Conservation (phyloP, 345 rosid genomes). For the Rhodamnia rubescens region DNA sequence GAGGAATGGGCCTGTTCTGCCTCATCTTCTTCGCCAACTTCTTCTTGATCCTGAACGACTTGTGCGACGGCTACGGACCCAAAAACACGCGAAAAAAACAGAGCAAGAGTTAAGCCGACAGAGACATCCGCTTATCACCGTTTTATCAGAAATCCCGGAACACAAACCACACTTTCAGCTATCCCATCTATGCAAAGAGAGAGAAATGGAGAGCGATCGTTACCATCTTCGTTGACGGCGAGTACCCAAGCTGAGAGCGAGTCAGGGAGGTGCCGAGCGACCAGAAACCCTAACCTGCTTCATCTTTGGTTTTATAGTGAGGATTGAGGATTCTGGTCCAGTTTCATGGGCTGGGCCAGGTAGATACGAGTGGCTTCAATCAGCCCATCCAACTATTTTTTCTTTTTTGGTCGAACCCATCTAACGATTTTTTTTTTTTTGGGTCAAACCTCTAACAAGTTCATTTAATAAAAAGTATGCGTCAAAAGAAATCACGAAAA, state of each 20-base stretch:
- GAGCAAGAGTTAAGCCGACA: neutral
- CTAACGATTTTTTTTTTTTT: neutral
- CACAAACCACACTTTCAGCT: neutral
- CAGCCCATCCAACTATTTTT: neutral
- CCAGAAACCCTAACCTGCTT: neutral
- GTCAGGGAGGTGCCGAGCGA: neutral
- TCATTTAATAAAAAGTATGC: neutral
- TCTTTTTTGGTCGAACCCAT: too few relatives aligned
- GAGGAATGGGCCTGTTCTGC: constrained; percentile 17
- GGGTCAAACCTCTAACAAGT: neutral
- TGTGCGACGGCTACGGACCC: constrained; percentile 10
- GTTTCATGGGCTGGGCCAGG: neutral
- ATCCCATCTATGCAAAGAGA: neutral
- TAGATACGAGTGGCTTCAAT: neutral
- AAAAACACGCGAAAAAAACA: neutral
- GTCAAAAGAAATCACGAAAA: neutral
- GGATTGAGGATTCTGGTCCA: neutral
- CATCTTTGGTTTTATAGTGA: neutral
- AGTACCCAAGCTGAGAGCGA: neutral
- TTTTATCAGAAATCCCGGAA: neutral
- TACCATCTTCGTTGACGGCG: neutral
- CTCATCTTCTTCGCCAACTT: constrained; percentile 19
- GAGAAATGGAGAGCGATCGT: neutral
- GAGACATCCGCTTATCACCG: neutral
- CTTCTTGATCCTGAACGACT: constrained; percentile 8